phyloP scores from a whole-genome alignment of 1,139 yeast species.

The Saccharomyces pastorianus region DNA sequence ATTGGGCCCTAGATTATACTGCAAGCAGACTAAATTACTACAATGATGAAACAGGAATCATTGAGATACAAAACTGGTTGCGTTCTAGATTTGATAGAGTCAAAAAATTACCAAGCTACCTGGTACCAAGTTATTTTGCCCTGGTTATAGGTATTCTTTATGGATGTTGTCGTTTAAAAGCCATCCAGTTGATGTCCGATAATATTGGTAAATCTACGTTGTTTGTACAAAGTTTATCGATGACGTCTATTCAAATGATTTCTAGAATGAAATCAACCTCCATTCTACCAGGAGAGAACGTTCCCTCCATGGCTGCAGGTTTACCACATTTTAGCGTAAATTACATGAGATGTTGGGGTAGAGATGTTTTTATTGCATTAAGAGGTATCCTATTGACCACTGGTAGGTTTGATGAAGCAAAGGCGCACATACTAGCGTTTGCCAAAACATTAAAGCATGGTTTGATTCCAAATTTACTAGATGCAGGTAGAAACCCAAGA shows the following conservation, averaged over 20 bases:
- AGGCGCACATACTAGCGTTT: constrained; percentile 71
- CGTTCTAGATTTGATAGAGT: constrained; percentile 56
- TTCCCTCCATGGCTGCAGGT: constrained; percentile 89
- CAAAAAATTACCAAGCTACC: constrained; percentile 61
- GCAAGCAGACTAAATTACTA: constrained; percentile 56
- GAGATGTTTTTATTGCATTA: constrained; percentile 87
- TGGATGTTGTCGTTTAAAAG: constrained; percentile 66
- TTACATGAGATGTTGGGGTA: constrained; percentile 97
- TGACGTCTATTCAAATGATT: constrained; percentile 83
- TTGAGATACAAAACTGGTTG: constrained; percentile 61
- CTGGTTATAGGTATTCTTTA: constrained; percentile 72
- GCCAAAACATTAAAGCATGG: constrained; percentile 94
- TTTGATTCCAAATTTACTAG: constrained; percentile 82
- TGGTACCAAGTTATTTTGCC: constrained; percentile 83
- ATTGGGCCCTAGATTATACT: constrained; percentile 83
- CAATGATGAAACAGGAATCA: constrained; percentile 39
- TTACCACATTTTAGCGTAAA: constrained; percentile 86
- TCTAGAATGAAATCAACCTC: constrained; percentile 72
- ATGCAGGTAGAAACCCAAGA: constrained; percentile 88
- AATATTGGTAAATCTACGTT: constrained; percentile 54
- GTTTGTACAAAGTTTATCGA: constrained; percentile 70
- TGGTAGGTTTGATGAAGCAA: constrained; percentile 74
- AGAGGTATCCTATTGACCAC: constrained; percentile 76
- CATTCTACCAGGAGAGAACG: constrained; percentile 51
- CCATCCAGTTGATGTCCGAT: constrained; percentile 48